Conservation (phyloP, 176 grass and related monocot species). For the Rhipidocladum racemiflorum region DNA sequence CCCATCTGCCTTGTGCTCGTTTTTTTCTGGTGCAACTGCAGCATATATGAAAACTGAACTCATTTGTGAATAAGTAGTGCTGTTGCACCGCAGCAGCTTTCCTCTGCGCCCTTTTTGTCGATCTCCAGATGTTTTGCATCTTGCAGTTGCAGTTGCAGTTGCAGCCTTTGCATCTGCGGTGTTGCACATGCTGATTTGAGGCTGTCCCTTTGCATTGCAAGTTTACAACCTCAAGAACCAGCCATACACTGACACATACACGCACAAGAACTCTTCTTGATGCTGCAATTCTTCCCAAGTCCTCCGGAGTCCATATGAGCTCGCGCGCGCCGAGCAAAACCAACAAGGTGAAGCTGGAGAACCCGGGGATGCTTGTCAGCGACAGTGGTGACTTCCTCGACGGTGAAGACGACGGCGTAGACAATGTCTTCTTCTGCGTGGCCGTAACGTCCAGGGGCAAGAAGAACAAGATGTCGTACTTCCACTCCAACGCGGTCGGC, state of each 20-base stretch:
- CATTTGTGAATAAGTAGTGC: constrained; percentile 28
- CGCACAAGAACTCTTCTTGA: not conserved
- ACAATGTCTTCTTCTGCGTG: constrained; percentile 48
- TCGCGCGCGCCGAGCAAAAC: constrained; percentile 1
- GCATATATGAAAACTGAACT: constrained; percentile 10
- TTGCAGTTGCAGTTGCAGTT: not conserved
- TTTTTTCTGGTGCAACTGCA: constrained; percentile 23
- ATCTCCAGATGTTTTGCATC: not conserved
- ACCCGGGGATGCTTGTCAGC: not conserved
- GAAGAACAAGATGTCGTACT: constrained; percentile 39
- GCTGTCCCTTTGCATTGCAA: not conserved
- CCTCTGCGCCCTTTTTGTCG: not conserved
- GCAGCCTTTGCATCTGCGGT: constrained; percentile 15
- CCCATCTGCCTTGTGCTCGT: not conserved
- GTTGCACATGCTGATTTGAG: constrained; percentile 12
- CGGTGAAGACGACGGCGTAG: not conserved
- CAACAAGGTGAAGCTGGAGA: constrained; percentile 6
- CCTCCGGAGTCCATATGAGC: not conserved
- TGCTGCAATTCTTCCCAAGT: not conserved
- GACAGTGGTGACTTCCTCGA: not conserved
- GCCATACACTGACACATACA: not conserved
- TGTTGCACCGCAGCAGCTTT: constrained; percentile 32
- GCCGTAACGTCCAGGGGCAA: constrained; percentile 32
- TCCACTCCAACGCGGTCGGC: constrained; percentile 36
- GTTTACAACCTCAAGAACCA: not conserved